Conservation (phyloP, 163 green algal genomes). For the Picocystis sp. region DNA sequence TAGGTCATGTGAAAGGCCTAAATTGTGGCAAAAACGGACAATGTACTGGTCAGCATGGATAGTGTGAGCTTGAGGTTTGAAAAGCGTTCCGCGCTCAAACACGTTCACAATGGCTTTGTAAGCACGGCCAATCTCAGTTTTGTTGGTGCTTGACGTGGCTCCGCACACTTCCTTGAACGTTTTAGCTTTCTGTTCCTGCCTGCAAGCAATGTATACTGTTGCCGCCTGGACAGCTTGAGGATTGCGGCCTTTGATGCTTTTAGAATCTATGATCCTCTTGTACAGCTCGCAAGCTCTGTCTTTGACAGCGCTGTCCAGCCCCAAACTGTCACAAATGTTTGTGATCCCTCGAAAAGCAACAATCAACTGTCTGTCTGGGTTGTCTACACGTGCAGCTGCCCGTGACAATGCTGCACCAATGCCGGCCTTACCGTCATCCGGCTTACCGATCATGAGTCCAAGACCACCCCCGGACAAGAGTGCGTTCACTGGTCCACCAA, state of each 20-base stretch:
- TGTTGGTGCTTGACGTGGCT: slow-evolving; percentile 45
- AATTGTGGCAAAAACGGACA: slow-evolving; percentile 34
- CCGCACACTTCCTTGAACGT: slow-evolving; percentile 86
- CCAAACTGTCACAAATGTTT: slow-evolving; percentile 43
- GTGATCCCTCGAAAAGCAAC: slow-evolving; percentile 51
- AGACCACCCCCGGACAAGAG: slow-evolving; percentile 48
- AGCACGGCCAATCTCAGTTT: slow-evolving; percentile 75
- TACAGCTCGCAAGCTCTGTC: slow-evolving; percentile 70
- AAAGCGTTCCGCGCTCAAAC: slow-evolving; percentile 17
- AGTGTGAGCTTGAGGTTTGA: neutral
- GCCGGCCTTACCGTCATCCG: slow-evolving; percentile 13
- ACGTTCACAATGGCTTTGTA: slow-evolving; percentile 54
- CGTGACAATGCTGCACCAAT: slow-evolving; percentile 7
- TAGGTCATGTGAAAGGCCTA: slow-evolving; percentile 30
- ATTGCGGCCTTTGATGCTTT: slow-evolving; percentile 30
- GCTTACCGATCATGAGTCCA: slow-evolving; percentile 42
- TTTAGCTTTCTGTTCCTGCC: slow-evolving; percentile 47
- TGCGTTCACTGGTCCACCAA: slow-evolving; percentile 56
- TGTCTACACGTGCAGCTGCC: slow-evolving; percentile 31
- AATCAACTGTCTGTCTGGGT: slow-evolving; percentile 50
- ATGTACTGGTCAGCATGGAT: slow-evolving; percentile 39
- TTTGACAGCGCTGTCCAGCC: slow-evolving; percentile 37
- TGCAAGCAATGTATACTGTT: slow-evolving; percentile 62
- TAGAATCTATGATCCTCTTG: slow-evolving; percentile 40
- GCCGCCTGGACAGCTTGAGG: slow-evolving; percentile 41